Evolutionary conservation across 2,329 filamentous ascomycete genomes (phyloP).

Genomic region (Aspergillus novofumigatus): DNA sequence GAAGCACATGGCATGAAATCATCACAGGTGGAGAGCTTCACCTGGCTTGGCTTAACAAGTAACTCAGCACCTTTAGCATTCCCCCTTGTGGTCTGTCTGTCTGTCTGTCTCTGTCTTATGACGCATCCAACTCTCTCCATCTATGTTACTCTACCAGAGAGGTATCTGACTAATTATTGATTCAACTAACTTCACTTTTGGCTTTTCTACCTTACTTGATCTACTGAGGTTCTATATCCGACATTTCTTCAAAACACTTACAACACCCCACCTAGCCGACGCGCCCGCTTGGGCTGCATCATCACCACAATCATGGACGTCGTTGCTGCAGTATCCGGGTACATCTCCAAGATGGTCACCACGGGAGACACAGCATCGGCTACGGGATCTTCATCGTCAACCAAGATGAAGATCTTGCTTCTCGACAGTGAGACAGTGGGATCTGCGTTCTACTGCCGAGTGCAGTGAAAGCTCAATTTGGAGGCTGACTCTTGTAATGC

Average conservation of each 20-base stretch:
- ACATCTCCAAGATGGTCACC: constrained; percentile 94
- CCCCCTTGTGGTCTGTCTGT: too few species aligned
- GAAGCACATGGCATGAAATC: constrained; percentile 9
- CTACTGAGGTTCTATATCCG: not conserved
- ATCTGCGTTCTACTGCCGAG: constrained; percentile 1
- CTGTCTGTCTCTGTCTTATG: not conserved
- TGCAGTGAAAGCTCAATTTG: constrained; percentile 11
- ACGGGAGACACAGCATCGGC: constrained; percentile 65
- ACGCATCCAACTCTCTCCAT: not conserved
- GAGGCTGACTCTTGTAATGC: constrained; percentile 14
- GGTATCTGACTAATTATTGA: not conserved
- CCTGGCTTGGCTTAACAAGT: constrained; percentile 5
- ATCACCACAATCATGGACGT: constrained; percentile 69
- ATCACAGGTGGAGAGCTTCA: constrained; percentile 2
- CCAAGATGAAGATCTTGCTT: constrained; percentile 97
- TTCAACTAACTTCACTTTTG: not conserved
- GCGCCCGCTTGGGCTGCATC: constrained; percentile 7
- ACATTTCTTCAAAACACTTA: not conserved
- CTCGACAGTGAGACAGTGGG: constrained; percentile 85
- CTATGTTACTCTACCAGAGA: not conserved
- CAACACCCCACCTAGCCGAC: not conserved
- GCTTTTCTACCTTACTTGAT: not conserved
- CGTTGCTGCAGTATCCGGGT: constrained; percentile 85
- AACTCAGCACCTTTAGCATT: too few species aligned
- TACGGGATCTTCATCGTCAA: constrained; percentile 56